Percentiles rank a stretch among this genome's conserved stretches.
These are phyloP conservation scores for Pleurotus citrinopileatus DNA, from an alignment of 768 basidiomycete species.

Conservation along the genomic window DNA sequence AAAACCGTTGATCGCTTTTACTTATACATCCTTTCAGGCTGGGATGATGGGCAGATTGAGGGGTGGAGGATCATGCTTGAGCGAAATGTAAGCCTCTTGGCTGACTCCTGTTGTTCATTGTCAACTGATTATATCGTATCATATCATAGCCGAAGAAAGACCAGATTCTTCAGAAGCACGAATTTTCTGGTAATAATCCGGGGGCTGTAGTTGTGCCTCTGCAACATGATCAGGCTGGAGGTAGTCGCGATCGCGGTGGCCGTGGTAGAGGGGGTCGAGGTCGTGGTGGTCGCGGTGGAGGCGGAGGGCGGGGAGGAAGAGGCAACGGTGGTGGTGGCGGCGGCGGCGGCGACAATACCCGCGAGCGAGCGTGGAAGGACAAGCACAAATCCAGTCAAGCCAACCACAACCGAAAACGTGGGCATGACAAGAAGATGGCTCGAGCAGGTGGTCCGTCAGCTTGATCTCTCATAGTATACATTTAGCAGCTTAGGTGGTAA, in stretches of 20 bases:
- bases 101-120: background rate
- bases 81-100: constrained; percentile 70
- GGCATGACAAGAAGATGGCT: constrained; percentile 89
- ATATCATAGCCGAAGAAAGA: constrained; percentile 64
- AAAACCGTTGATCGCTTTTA: background rate
- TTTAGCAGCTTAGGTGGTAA: too few relatives aligned
- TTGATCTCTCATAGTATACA: too few relatives aligned
- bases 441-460: constrained; percentile 46
- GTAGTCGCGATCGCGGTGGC: constrained; percentile 32
- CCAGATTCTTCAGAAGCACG: constrained; percentile 70
- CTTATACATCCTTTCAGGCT: constrained; percentile 40
- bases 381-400: constrained; percentile 71
- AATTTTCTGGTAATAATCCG: constrained; percentile 64
- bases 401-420: constrained; percentile 77
- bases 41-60: constrained; percentile 85
- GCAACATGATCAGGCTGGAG: constrained; percentile 17
- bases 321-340: constrained; percentile 34
- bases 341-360: constrained; percentile 35
- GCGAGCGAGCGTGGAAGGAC: constrained; percentile 71
- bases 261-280: constrained; percentile 40
- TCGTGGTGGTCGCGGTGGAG: constrained; percentile 35
- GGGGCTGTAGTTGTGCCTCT: background rate
- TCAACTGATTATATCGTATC: background rate
- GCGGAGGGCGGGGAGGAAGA: constrained; percentile 32
- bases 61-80: constrained; percentile 93